Evolutionary conservation across 2,329 filamentous ascomycete species (phyloP).

Genomic region (Penicillium brasilianum): DNA sequence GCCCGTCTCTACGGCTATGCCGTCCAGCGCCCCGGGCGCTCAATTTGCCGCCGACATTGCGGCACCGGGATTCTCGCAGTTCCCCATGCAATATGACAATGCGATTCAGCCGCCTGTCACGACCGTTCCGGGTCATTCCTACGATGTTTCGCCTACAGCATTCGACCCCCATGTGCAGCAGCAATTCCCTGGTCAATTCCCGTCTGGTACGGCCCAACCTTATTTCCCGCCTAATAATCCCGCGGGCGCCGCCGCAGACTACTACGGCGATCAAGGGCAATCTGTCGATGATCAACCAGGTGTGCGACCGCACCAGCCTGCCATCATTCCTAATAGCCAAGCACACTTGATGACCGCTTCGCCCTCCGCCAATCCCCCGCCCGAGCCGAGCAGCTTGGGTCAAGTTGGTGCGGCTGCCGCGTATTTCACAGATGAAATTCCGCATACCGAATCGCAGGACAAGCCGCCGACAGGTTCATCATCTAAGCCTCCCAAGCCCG

Average conservation of each 20-base stretch:
- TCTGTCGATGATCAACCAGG: conserved; percentile 65
- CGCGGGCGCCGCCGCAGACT: conserved; percentile 63
- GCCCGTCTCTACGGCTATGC: conserved; percentile 26
- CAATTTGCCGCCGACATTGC: conserved; percentile 39
- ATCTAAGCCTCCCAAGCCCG: conserved; percentile 31
- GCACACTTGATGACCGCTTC: conserved; percentile 62
- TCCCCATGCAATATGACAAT: conserved; percentile 40
- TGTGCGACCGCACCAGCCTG: conserved; percentile 58
- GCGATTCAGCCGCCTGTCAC: conserved; percentile 22
- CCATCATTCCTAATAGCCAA: conserved; percentile 60
- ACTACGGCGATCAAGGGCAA: conserved; percentile 66
- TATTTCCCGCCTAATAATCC: conserved; percentile 51
- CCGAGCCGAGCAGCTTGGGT: conserved; percentile 62
- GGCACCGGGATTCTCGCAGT: conserved; percentile 41
- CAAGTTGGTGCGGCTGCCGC: conserved; percentile 58
- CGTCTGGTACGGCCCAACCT: conserved; percentile 51
- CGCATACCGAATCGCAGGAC: conserved; percentile 27
- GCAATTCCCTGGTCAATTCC: conserved; percentile 66
- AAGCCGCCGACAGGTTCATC: conserved; percentile 23
- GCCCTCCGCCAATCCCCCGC: conserved; percentile 56
- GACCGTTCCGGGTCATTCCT: conserved; percentile 14
- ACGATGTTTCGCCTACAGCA: conserved; percentile 30
- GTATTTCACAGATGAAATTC: conserved; percentile 53
- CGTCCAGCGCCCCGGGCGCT: conserved; percentile 31
- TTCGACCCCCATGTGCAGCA: conserved; percentile 57